These are phyloP conservation scores for Amphichorda felina DNA, from an alignment of 2,329 filamentous ascomycete species.

Conservation along the genomic window DNA sequence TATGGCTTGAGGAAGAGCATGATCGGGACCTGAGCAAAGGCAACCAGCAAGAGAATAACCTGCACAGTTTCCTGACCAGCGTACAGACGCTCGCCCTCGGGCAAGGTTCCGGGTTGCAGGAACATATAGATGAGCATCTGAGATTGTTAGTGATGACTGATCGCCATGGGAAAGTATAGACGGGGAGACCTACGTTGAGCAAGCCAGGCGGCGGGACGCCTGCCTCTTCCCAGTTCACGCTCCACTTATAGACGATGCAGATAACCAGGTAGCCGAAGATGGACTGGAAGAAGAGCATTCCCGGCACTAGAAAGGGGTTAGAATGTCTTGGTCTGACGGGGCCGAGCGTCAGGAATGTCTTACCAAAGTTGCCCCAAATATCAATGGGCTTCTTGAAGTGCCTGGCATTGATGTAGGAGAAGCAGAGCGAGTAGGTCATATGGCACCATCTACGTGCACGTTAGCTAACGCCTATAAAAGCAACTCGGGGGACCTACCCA, in stretches of 20 bases:
- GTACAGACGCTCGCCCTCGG: slow-evolving; percentile 58
- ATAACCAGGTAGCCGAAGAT: slow-evolving; percentile 96
- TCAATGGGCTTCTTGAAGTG: slow-evolving; percentile 94
- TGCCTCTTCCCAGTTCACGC: slow-evolving; percentile 62
- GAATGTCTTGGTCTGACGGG: too few species aligned
- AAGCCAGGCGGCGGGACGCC: slow-evolving; percentile 68
- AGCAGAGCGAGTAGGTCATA: slow-evolving; percentile 96
- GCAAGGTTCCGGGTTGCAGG: slow-evolving; percentile 62
- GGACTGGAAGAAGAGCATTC: slow-evolving; percentile 99
- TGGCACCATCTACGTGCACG: too few species aligned
- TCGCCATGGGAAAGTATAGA: too few species aligned
- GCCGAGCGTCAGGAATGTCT: too few species aligned
- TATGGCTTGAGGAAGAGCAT: slow-evolving; percentile 92
- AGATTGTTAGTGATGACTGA: too few species aligned
- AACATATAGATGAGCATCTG: slow-evolving; percentile 99
- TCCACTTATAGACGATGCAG: slow-evolving; percentile 97
- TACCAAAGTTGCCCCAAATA: slow-evolving; percentile 98
- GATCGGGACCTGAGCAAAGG: slow-evolving; percentile 77
- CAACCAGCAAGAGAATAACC: slow-evolving; percentile 66
- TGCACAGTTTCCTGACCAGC: slow-evolving; percentile 66
- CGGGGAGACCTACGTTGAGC: slow-evolving; percentile 52
- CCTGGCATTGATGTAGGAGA: slow-evolving; percentile 83
- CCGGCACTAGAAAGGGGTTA: slow-evolving; percentile 48
- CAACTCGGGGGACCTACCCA: too few species aligned
- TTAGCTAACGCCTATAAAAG: too few species aligned